A percentile compares a stretch with the other conserved stretches of the same genome.
phyloP scores from a whole-genome alignment of 1,139 yeast species.

The Sugiyamaella novakii region DNA sequence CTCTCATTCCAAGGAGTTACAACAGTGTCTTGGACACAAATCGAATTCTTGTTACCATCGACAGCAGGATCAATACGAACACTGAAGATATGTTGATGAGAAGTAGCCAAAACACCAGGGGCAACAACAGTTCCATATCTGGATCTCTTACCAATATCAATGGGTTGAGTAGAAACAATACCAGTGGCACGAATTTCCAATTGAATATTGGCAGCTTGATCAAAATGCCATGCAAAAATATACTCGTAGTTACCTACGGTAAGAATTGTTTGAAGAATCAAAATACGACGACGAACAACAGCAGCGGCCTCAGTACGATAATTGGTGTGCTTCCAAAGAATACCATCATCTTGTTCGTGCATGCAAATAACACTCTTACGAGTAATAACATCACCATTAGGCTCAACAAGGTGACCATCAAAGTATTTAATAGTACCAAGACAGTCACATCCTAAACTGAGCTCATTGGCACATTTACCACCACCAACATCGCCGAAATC shows the following conservation, averaged over 20 bases:
- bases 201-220: conserved; percentile 80
- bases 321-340: conserved; percentile 81
- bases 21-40: conserved; percentile 45
- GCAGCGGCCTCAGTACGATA: conserved; percentile 74
- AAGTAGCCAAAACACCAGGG: conserved; percentile 85
- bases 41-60: conserved; percentile 68
- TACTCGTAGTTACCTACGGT: conserved; percentile 93
- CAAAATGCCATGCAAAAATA: conserved; percentile 73
- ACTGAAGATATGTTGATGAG: conserved; percentile 84
- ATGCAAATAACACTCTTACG: conserved; percentile 79
- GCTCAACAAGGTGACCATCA: conserved; percentile 63
- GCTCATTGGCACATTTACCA: conserved; percentile 75
- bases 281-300: conserved; percentile 83
- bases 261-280: conserved; percentile 81
- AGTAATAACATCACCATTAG: conserved; percentile 64
- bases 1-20: conserved; percentile 60
- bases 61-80: conserved; percentile 86
- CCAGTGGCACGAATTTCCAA: conserved; percentile 90
- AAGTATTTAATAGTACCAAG: conserved; percentile 82
- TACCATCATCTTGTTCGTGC: conserved; percentile 88
- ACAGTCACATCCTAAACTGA: conserved; percentile 85
- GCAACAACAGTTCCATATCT: conserved; percentile 87
- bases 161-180: conserved; percentile 68
- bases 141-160: conserved; percentile 71
- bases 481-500: conserved; percentile 93